These are phyloP conservation scores for Macaranga tanarius DNA, from an alignment of 441 rosid species.

Conservation along the genomic window DNA sequence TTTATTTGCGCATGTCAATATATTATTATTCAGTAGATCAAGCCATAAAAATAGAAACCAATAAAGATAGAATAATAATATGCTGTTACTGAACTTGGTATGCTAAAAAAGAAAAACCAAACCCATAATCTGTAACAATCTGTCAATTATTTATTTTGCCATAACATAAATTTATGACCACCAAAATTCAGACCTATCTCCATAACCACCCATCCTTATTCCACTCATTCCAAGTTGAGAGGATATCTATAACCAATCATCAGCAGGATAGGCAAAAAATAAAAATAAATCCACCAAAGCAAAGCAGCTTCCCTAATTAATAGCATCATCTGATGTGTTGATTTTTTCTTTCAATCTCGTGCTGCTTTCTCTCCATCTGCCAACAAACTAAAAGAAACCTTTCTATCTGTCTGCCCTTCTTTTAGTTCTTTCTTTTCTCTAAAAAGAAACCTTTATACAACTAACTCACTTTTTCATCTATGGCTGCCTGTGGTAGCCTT, in stretches of 20 bases:
- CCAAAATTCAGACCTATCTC: conserved; percentile 30
- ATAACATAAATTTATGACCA: conserved; percentile 31
- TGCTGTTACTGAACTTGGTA: too few species aligned
- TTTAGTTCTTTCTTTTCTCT: conserved; percentile 16
- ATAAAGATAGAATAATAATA: too few species aligned
- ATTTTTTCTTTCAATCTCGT: conserved; percentile 42
- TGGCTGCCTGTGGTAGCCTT: conserved; percentile 77
- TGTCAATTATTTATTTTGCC: background rate
- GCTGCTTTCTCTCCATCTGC: conserved; percentile 18
- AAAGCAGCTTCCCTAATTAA: conserved; percentile 23
- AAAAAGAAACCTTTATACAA: background rate
- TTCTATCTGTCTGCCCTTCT: conserved; percentile 15
- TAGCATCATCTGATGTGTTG: conserved; percentile 35
- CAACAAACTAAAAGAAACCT: background rate
- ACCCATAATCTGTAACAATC: background rate
- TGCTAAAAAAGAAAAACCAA: background rate
- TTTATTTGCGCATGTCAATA: too few species aligned
- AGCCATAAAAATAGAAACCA: too few species aligned
- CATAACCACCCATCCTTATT: conserved; percentile 41
- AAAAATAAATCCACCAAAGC: background rate
- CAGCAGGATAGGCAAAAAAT: background rate
- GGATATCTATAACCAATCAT: conserved; percentile 4
- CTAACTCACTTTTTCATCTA: conserved; percentile 25
- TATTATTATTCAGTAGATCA: too few species aligned
- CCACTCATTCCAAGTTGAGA: conserved; percentile 34